Base-by-base conservation (phyloP, 2,329 filamentous ascomycete species). In the Cladophialophora bantiana region DNA sequence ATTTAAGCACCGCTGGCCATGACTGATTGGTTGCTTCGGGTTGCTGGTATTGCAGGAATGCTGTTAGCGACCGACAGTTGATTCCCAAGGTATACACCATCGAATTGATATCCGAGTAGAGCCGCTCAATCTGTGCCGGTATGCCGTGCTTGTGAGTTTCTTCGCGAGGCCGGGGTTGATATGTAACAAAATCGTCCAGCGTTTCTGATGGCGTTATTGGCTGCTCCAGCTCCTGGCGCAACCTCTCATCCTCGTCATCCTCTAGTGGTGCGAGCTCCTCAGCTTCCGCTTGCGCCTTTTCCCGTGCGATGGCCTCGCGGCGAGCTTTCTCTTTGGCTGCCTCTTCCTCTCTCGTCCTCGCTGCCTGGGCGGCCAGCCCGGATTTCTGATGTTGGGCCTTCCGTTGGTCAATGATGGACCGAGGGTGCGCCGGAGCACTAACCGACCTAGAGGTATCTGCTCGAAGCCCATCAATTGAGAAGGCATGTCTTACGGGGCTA, bases 41-140 rank as follows among this genome's bases (percentile, higher is more conserved):
- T 65, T 79, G 72, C 68, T 83, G 79, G 64, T 81, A 79, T 38
- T 81, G 68, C 65, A 94, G 78, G 73, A 86, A 89, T 0, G 83
- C 81, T 20, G 83, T 78, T 50, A 90, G 73, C 7, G 84, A 88
- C 15, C 94, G 86, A 5, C 91, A 88, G 75, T 98, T 98, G 58
- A 97, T 85, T 9, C 94, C 94, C 48, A 98, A 82, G 0, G 92
- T 94, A 73, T 97, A 93, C 52, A 99, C 89, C 95, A 98, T 99
- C 12, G 91, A 91, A 77, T 83, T 84, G 69, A 83, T 82, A 66
- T 84, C 82, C 12, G 81, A 80, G 68, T 83, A 84, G 2, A 84
- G 72, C 59, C 78, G 76, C 72, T 84, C 82, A 54, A 84, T 81
- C 70, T 83, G 81, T 7, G 81, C 82, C 0, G 82, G 80, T 64